A percentile compares a stretch with the other conserved stretches of the same genome.
Conservation (phyloP, 495 filamentous ascomycete species). For the Trichoderma orchidacearum region DNA sequence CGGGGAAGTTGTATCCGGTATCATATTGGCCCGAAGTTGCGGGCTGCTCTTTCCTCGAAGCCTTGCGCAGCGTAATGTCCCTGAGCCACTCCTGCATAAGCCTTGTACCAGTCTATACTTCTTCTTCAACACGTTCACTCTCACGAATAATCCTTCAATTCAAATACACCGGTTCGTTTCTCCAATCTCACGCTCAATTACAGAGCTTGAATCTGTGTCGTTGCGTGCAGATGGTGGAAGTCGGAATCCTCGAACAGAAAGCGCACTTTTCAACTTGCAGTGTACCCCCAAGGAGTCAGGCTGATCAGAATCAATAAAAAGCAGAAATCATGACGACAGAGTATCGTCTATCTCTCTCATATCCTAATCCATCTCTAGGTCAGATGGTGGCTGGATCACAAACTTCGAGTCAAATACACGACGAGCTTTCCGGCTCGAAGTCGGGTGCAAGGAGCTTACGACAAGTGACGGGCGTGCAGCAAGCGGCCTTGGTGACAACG, state of each 20-base stretch:
- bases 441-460: background rate
- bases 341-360: slow-evolving; percentile 7
- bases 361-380: slow-evolving; percentile 15
- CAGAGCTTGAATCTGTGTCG: too few relatives aligned
- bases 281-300: background rate
- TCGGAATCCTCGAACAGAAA: background rate
- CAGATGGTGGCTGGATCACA: slow-evolving; percentile 6
- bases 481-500: background rate
- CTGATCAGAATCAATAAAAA: background rate
- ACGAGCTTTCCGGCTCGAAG: slow-evolving; percentile 1
- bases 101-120: too few relatives aligned
- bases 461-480: background rate
- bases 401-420: background rate
- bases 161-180: too few relatives aligned
- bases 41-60: background rate
- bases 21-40: background rate
- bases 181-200: too few relatives aligned
- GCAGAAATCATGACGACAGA: background rate
- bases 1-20: background rate
- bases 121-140: too few relatives aligned
- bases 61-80: background rate
- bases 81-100: background rate
- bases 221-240: too few relatives aligned
- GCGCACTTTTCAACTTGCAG: too few relatives aligned
- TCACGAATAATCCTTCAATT: too few relatives aligned